Percentiles rank a stretch among this genome's conserved stretches.
Evolutionary conservation across 192 early-diverging fungal genomes (phyloP).

Genomic region (Obelidium mucronatum): DNA sequence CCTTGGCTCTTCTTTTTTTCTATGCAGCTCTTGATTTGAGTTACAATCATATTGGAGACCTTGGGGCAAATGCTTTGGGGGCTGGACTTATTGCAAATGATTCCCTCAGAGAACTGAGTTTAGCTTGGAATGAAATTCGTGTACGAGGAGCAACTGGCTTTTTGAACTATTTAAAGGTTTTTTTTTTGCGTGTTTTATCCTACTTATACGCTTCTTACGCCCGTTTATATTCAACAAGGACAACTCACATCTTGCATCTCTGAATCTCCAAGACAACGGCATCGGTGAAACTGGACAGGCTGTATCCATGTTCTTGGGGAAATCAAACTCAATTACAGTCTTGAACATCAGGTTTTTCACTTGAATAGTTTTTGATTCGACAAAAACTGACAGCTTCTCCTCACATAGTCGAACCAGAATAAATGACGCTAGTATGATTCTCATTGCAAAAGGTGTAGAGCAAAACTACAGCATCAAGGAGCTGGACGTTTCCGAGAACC

Average conservation of each 20-base stretch:
- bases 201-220: too few relatives aligned
- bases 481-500: conserved; percentile 58
- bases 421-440: conserved; percentile 42
- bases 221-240: too few relatives aligned
- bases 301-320: conserved; percentile 38
- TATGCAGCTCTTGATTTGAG: conserved; percentile 54
- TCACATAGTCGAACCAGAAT: conserved; percentile 43
- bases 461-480: conserved; percentile 52
- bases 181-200: not conserved
- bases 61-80: conserved; percentile 60
- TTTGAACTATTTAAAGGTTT: conserved; percentile 50
- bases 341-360: conserved; percentile 52
- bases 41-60: conserved; percentile 57
- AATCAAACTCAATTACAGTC: conserved; percentile 42
- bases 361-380: too few relatives aligned
- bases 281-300: conserved; percentile 52
- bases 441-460: conserved; percentile 52
- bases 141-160: conserved; percentile 51
- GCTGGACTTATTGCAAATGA: conserved; percentile 52
- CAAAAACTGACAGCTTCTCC: not conserved
- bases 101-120: conserved; percentile 53
- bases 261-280: conserved; percentile 56
- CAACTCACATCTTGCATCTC: conserved; percentile 29
- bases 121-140: conserved; percentile 60
- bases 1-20: not conserved